A percentile compares a stretch with the other conserved stretches of the same genome.
Conservation (phyloP, 2,329 filamentous ascomycete genomes). For the Neurospora crassa region DNA sequence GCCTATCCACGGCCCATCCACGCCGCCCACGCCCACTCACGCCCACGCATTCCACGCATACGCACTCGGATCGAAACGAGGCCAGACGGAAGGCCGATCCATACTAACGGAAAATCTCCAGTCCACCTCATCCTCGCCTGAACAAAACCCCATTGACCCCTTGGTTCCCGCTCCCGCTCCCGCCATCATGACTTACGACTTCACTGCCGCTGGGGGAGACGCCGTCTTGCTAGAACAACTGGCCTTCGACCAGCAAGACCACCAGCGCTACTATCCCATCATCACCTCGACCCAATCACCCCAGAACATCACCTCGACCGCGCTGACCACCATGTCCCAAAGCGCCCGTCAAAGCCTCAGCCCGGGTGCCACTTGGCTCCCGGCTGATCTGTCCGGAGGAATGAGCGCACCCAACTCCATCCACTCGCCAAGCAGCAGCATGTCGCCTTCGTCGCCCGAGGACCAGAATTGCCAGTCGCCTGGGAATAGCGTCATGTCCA, state of each 20-base stretch:
- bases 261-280: conserved; percentile 36
- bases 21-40: not conserved
- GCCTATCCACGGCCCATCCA: not conserved
- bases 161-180: conserved; percentile 20
- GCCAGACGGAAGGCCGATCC: conserved; percentile 18
- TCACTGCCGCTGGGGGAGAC: conserved; percentile 46
- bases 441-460: conserved; percentile 42
- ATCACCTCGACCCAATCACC: conserved; percentile 26
- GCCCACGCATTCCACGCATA: not conserved
- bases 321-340: conserved; percentile 29
- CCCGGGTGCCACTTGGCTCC: conserved; percentile 36
- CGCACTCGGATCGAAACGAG: not conserved
- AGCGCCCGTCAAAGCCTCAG: conserved; percentile 28
- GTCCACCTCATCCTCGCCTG: conserved; percentile 24
- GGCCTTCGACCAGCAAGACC: conserved; percentile 45
- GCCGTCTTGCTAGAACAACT: conserved; percentile 49
- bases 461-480: conserved; percentile 39
- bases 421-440: conserved; percentile 30
- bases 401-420: conserved; percentile 23
- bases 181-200: conserved; percentile 49
- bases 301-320: conserved; percentile 25
- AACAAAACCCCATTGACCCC: conserved; percentile 20
- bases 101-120: conserved; percentile 34
- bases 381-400: conserved; percentile 36
- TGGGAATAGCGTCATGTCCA: conserved; percentile 39